phyloP scores from a whole-genome alignment of 257 asterid genomes.

The Scutellaria barbata region DNA sequence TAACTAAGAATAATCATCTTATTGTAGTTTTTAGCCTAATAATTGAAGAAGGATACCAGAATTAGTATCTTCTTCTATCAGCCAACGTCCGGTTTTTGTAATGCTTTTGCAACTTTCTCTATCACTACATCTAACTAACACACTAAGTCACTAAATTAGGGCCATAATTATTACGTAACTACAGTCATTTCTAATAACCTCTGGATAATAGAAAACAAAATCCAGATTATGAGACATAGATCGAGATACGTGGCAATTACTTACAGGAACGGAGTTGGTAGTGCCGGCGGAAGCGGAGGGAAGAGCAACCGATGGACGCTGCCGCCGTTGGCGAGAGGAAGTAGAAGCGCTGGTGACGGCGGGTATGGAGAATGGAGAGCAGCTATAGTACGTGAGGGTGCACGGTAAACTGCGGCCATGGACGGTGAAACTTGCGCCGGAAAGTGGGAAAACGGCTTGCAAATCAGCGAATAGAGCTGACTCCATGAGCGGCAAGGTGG shows the following conservation, averaged over 20 bases:
- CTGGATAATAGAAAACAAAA: neutral
- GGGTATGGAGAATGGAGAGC: constrained; percentile 25
- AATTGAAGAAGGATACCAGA: constrained; percentile 16
- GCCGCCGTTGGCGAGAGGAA: constrained; percentile 38
- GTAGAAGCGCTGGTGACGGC: constrained; percentile 32
- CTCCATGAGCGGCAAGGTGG: constrained; percentile 43
- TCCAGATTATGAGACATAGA: neutral
- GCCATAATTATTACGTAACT: constrained; percentile 11
- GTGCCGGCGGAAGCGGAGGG: constrained; percentile 46
- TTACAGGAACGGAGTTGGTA: constrained; percentile 63
- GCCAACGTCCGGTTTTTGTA: neutral
- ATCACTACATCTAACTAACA: neutral
- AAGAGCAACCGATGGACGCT: constrained; percentile 37
- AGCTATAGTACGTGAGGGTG: constrained; percentile 30
- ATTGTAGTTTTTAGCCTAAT: neutral
- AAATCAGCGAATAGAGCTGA: constrained; percentile 39
- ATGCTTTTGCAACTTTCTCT: neutral
- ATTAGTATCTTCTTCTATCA: neutral
- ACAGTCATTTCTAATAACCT: neutral
- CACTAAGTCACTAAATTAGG: neutral
- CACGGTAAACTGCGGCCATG: constrained; percentile 47
- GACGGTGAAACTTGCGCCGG: constrained; percentile 34
- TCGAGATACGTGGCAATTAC: constrained; percentile 28
- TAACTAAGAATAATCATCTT: neutral
- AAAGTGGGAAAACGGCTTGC: constrained; percentile 35